phyloP scores from a whole-genome alignment of 768 basidiomycete genomes.

The Leucogyrophana mollusca region DNA sequence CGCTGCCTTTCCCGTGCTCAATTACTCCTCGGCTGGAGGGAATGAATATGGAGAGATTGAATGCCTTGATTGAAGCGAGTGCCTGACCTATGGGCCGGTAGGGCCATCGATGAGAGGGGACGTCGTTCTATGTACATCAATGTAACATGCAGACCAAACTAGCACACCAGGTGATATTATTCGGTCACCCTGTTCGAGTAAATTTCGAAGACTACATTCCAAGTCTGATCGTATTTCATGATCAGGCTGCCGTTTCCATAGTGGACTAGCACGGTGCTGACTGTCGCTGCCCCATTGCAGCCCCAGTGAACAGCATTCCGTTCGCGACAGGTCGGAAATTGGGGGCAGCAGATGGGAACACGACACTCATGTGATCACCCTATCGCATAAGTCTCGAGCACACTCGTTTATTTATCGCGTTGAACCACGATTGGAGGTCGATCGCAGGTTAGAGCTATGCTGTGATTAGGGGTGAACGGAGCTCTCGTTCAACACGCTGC shows the following conservation, averaged over 20 bases:
- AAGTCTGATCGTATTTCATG: too few species aligned
- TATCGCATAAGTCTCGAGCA: conserved; percentile 6
- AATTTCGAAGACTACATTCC: too few species aligned
- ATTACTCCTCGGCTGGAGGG: conserved; percentile 3
- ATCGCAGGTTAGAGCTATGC: too few species aligned
- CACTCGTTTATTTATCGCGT: conserved; percentile 16
- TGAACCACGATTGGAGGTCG: not conserved
- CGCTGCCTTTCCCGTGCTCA: conserved; percentile 8
- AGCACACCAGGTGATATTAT: too few species aligned
- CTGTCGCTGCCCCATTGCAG: too few species aligned
- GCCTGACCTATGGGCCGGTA: too few species aligned
- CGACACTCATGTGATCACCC: conserved; percentile 30
- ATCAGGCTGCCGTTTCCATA: too few species aligned
- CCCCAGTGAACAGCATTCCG: conserved; percentile 80
- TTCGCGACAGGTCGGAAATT: conserved; percentile 79
- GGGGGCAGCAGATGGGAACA: conserved; percentile 50
- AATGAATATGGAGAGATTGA: conserved; percentile 9
- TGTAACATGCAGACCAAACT: too few species aligned
- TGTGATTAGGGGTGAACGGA: conserved; percentile 26
- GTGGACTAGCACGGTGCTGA: too few species aligned
- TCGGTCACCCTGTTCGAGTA: too few species aligned
- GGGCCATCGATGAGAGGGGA: too few species aligned
- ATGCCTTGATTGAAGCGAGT: conserved; percentile 6
- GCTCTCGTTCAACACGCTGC: conserved; percentile 15
- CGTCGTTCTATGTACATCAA: too few species aligned